These are phyloP conservation scores for Exserohilum rostratum DNA, from an alignment of 2,329 filamentous ascomycete genomes.

Conservation along the genomic window DNA sequence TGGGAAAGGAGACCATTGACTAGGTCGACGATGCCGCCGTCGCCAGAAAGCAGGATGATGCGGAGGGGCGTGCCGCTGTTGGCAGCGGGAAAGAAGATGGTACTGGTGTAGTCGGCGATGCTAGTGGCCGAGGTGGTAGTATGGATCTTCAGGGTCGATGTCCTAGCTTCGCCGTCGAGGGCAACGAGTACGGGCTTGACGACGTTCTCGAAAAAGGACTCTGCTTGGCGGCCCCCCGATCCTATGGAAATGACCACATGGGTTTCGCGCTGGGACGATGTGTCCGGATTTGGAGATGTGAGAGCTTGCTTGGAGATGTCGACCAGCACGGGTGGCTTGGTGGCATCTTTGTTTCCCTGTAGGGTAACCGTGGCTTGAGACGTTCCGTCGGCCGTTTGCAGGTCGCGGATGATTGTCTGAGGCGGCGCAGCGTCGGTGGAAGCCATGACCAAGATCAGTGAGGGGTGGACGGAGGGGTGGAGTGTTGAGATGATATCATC, in stretches of 20 bases:
- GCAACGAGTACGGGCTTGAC: conserved; percentile 52
- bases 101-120: conserved; percentile 67
- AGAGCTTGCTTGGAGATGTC: conserved; percentile 27
- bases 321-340: conserved; percentile 24
- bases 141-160: conserved; percentile 58
- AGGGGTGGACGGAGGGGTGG: conserved; percentile 3
- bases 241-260: conserved; percentile 55
- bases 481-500: neutral
- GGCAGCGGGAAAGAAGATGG: conserved; percentile 57
- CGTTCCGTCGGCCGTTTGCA: conserved; percentile 14
- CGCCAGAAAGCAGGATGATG: conserved; percentile 81
- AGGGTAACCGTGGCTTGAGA: conserved; percentile 11
- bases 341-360: conserved; percentile 19
- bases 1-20: conserved; percentile 67
- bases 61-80: conserved; percentile 52
- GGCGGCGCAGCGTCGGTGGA: neutral
- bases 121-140: conserved; percentile 68
- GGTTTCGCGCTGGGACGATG: conserved; percentile 29
- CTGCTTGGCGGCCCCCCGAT: conserved; percentile 52
- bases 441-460: neutral
- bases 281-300: conserved; percentile 3
- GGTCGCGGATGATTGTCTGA: conserved; percentile 12
- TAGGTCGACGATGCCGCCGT: conserved; percentile 84
- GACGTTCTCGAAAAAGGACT: conserved; percentile 46
- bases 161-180: conserved; percentile 41